Percentiles rank a stretch among this genome's conserved stretches.
phyloP scores from a whole-genome alignment of 164 flowering plant genomes.

The Malania oleifera region DNA sequence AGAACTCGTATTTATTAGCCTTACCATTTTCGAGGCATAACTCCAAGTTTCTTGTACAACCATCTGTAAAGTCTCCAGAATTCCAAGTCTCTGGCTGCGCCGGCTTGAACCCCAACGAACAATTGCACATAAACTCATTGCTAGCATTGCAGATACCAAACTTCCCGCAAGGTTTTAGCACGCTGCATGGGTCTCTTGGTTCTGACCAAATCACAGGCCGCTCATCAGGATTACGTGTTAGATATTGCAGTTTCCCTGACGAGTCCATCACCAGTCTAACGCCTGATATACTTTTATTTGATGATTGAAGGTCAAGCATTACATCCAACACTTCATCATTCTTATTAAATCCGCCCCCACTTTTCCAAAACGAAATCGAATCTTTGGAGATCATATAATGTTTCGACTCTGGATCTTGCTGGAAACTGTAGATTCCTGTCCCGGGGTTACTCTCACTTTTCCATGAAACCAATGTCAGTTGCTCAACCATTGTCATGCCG shows the following conservation, averaged over 20 bases:
- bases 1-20: no score
- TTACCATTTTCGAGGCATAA: no score
- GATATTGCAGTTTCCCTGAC: no score
- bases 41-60: constrained; percentile 28
- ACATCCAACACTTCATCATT: no score
- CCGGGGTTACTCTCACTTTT: no score
- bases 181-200: constrained; percentile 29
- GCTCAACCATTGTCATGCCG: constrained; percentile 3
- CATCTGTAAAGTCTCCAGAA: constrained; percentile 22
- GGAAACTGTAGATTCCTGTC: background rate
- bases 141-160: constrained; percentile 31
- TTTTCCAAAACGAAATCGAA: no score
- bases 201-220: constrained; percentile 27
- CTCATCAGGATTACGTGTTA: no score
- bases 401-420: background rate
- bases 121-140: constrained; percentile 22
- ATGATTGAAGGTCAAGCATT: no score
- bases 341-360: no score
- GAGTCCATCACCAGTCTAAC: no score
- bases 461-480: background rate
- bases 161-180: constrained; percentile 30
- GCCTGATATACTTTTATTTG: no score
- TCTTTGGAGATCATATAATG: background rate
- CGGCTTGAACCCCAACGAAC: constrained; percentile 33
- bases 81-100: constrained; percentile 22